Base-by-base conservation (phyloP, 306 rosid genomes). In the Acacia confusa region DNA sequence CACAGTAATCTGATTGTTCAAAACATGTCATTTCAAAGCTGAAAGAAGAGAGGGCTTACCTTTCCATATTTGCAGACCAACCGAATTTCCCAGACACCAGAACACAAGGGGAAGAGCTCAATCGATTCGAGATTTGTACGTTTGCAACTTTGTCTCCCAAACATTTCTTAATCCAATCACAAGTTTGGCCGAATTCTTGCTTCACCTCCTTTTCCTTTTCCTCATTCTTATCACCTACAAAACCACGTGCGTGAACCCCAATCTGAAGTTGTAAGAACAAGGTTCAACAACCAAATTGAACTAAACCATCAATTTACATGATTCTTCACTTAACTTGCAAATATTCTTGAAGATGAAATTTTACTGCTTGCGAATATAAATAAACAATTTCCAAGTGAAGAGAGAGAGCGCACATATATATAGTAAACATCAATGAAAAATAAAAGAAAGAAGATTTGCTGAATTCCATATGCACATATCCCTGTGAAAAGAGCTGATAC, bases 51-150 rank as follows among this genome's bases (percentile, higher is more conserved):
- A 84, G 78, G 70, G 45, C 75, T 60, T 63, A 90, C 98, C 97
- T 96, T 84, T 96, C 99, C 99, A 96, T 96, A 86, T 96, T 96
- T 66, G 98, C 99, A 75, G 98, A 96, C 99, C 99, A 96, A 81
- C 99, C 99, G 72, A 93, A 93, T 87, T 91, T 93, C 85, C 99
- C 99, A 55, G 99, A 88, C 38, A 84, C 99, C 82, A 96, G 92
- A 80, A 96, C 97, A 38, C 99, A 93, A 52, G 99, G 99, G 3
- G 99, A 96, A 50, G 98, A 89, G 88, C 92, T 92, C 70, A 96
- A 90, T 75, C 99, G 92, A 78, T 83, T 93, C 66, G 99, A 93
- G 73, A 96, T 92, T 79, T 93, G 97, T 78, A 96, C 99, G 79
- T 85, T 90, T 19, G 99, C 97, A 79, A 96, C 99, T 85, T 88